Percentiles rank a stretch among this genome's conserved stretches.
These are phyloP conservation scores for Alternaria tenuissima DNA, from an alignment of 2,329 filamentous ascomycete species.

Conservation along the genomic window DNA sequence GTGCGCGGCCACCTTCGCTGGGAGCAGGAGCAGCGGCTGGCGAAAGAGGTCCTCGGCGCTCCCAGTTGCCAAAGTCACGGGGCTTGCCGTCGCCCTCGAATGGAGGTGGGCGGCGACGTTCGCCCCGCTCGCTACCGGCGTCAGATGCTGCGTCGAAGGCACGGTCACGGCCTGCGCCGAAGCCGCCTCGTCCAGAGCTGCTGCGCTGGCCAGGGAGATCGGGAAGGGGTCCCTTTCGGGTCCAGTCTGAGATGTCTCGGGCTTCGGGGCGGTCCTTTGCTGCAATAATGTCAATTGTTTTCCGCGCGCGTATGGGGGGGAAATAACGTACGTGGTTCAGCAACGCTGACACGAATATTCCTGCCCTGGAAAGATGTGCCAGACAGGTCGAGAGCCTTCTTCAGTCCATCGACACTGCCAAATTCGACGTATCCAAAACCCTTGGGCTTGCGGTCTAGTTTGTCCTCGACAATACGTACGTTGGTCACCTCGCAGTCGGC, in stretches of 20 bases:
- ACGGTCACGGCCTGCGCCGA: slow-evolving; percentile 53
- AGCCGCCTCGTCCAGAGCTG: slow-evolving; percentile 57
- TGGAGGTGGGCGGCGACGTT: slow-evolving; percentile 70
- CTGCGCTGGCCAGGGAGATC: slow-evolving; percentile 70
- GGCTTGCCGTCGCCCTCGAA: slow-evolving; percentile 76
- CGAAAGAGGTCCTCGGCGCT: slow-evolving; percentile 89
- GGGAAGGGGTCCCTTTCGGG: slow-evolving; percentile 87
- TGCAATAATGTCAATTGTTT: slow-evolving; percentile 52
- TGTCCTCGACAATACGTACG: slow-evolving; percentile 96
- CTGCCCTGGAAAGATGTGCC: slow-evolving; percentile 85
- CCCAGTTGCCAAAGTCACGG: slow-evolving; percentile 89
- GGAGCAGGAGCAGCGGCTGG: slow-evolving; percentile 63
- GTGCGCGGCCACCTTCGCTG: slow-evolving; percentile 66
- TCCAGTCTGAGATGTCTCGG: slow-evolving; percentile 89
- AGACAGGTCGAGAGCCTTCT: slow-evolving; percentile 86
- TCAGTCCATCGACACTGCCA: slow-evolving; percentile 82
- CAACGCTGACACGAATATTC: slow-evolving; percentile 91
- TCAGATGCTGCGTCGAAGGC: slow-evolving; percentile 63
- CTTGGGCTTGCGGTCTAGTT: slow-evolving; percentile 91
- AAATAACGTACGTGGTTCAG: slow-evolving; percentile 86
- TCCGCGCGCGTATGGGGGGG: background rate
- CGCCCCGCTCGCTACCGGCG: slow-evolving; percentile 69
- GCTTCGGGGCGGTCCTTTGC: slow-evolving; percentile 86
- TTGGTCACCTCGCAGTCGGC: slow-evolving; percentile 83
- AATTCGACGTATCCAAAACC: slow-evolving; percentile 99